Evolutionary conservation across 106 monocot species (phyloP), one percentile per base, ranked within the genome.

Genomic region (Allium cepa): DNA sequence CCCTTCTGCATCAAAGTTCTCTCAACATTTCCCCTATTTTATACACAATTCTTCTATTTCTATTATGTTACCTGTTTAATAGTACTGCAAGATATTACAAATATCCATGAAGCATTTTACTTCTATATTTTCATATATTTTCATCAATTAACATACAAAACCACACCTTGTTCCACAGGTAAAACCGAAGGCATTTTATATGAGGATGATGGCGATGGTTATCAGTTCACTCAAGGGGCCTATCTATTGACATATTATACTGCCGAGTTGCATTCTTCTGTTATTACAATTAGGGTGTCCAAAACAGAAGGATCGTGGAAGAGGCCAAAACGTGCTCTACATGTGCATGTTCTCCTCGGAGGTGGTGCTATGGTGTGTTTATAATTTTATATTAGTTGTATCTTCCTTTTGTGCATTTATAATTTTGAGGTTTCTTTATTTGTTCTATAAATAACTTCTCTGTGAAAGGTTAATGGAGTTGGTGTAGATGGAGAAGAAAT

Each of bases 171-270:
- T 6, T 66, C 47, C 10, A 7, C 79, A 99, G 99, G 99, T 50
- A 86, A 77, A 83, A 92, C 92, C 71, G 82, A 88, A 76, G 99
- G 99, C 59, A 71, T 82, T 60, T 71, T 99, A 49, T 99, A 78
- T 78, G 93, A 99, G 65, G 99, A 99, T 72, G 87, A 79, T 69
- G 92, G 92, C 51, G 93, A 99, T 87, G 90, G 99, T 62, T 99
- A 99, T 78, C 81, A 68, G 10, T 99, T 83, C 72, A 83, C 76
- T 57, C 59, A 83, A 46, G 99, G 90, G 16, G 64, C 50, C 7
- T 99, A 82, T 73, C 78, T 99, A 8, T 79, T 90, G 68, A 90
- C 90, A 53, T 66, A 90, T 63, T 99, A 99, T 80, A 66, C 68
- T 63, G 99, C 92, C 14, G 87, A 92, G 82, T 64, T 82, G 60